Percentiles rank a stretch among this genome's conserved stretches.
These are phyloP conservation scores for Rugonectria rugulosa DNA, from an alignment of 2,329 filamentous ascomycete genomes.

Conservation along the genomic window DNA sequence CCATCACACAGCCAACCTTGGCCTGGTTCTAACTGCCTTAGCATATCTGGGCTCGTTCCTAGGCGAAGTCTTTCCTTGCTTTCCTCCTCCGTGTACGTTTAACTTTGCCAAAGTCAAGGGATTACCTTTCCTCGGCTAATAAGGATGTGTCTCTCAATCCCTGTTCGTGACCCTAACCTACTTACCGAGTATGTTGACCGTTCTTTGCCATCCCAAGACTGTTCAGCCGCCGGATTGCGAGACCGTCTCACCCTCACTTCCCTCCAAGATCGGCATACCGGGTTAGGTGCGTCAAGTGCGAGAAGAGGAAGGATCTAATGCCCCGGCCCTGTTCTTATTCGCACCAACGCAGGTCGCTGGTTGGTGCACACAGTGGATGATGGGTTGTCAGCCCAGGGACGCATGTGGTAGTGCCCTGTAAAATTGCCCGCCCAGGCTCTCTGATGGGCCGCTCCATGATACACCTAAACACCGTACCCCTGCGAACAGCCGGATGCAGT, in stretches of 20 bases:
- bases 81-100: neutral
- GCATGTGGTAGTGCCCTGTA: slow-evolving; percentile 13
- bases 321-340: slow-evolving; percentile 1
- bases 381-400: neutral
- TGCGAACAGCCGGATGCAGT: slow-evolving; percentile 4
- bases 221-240: slow-evolving; percentile 2
- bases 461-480: too few relatives aligned
- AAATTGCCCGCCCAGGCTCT: slow-evolving; percentile 18
- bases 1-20: neutral
- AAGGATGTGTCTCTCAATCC: slow-evolving; percentile 3
- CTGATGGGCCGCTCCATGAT: slow-evolving; percentile 8
- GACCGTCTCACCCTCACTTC: slow-evolving; percentile 11
- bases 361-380: slow-evolving; percentile 4
- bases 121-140: neutral
- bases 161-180: too few relatives aligned
- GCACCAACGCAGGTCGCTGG: neutral
- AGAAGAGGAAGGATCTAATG: neutral
- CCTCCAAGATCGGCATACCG: neutral
- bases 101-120: neutral
- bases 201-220: neutral
- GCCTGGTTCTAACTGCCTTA: neutral
- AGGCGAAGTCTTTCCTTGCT: neutral
- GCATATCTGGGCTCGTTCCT: neutral
- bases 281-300: neutral
- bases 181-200: too few relatives aligned